Conservation (phyloP, 768 basidiomycete species). For the Podaxis sp. region DNA sequence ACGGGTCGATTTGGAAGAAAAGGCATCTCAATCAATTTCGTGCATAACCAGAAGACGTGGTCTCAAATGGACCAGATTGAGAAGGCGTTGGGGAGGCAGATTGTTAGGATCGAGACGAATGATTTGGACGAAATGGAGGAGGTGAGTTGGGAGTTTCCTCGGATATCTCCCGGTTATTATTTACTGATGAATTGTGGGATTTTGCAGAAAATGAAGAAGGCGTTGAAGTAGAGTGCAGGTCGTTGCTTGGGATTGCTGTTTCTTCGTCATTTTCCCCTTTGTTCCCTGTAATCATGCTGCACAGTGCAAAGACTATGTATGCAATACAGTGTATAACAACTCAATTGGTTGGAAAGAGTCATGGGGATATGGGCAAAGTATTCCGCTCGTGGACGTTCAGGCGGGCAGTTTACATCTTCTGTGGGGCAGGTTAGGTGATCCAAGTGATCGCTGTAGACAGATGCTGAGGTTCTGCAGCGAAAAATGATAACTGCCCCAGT, state of each 20-base stretch:
- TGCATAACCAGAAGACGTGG: conserved; percentile 88
- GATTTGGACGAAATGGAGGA: conserved; percentile 95
- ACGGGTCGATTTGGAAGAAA: conserved; percentile 98
- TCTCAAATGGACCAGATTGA: conserved; percentile 89
- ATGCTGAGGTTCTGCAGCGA: background rate
- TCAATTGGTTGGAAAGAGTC: no score
- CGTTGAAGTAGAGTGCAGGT: conserved; percentile 52
- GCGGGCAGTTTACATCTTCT: no score
- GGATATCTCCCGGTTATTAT: background rate
- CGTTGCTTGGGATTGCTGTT: no score
- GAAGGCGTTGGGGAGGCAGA: conserved; percentile 71
- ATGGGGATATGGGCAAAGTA: no score
- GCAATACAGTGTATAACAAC: no score
- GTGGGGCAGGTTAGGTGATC: no score
- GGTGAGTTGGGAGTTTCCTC: conserved; percentile 42
- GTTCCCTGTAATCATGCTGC: no score
- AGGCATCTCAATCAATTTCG: conserved; percentile 97
- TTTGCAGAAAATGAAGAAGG: conserved; percentile 75
- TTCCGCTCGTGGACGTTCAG: no score
- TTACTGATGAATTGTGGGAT: conserved; percentile 10
- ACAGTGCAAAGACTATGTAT: no score
- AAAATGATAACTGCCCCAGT: conserved; percentile 47
- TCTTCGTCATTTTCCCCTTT: no score
- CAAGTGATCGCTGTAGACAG: no score
- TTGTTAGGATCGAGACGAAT: conserved; percentile 83